Evolutionary conservation across 129 eudicot genomes (phyloP).

Genomic region (Ambrosia artemisiifolia): DNA sequence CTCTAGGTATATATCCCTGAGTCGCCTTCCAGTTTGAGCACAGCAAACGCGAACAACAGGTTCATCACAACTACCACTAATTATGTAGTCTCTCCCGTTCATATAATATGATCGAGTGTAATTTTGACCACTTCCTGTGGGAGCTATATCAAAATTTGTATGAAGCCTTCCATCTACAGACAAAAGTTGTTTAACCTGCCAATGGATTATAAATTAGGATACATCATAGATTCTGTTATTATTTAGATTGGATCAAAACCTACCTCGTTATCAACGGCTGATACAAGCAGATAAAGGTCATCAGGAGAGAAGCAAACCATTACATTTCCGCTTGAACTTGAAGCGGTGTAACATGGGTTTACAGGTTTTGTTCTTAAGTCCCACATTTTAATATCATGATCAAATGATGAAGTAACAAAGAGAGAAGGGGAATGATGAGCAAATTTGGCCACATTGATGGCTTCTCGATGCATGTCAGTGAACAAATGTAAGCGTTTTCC

Average conservation of each 20-base stretch:
- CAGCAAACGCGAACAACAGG: slow-evolving; percentile 77
- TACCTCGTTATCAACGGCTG: slow-evolving; percentile 94
- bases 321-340: slow-evolving; percentile 87
- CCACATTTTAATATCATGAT: slow-evolving; percentile 83
- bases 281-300: slow-evolving; percentile 75
- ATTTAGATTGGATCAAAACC: slow-evolving; percentile 27
- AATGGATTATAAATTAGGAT: neutral
- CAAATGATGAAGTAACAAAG: slow-evolving; percentile 84
- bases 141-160: slow-evolving; percentile 64
- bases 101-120: slow-evolving; percentile 86
- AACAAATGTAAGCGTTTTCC: slow-evolving; percentile 59
- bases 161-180: slow-evolving; percentile 85
- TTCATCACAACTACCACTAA: slow-evolving; percentile 84
- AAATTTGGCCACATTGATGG: slow-evolving; percentile 87
- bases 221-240: neutral
- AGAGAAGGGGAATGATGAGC: slow-evolving; percentile 71
- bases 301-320: slow-evolving; percentile 94
- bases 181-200: slow-evolving; percentile 79
- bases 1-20: slow-evolving; percentile 70
- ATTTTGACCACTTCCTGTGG: slow-evolving; percentile 69
- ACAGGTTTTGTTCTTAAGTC: slow-evolving; percentile 62
- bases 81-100: slow-evolving; percentile 88
- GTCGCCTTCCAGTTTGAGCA: slow-evolving; percentile 86
- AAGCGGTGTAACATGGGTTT: slow-evolving; percentile 64
- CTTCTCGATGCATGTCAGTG: slow-evolving; percentile 69